These are phyloP conservation scores for Suhomyces wounanorum DNA, from an alignment of 1,139 yeast species.

Conservation along the genomic window DNA sequence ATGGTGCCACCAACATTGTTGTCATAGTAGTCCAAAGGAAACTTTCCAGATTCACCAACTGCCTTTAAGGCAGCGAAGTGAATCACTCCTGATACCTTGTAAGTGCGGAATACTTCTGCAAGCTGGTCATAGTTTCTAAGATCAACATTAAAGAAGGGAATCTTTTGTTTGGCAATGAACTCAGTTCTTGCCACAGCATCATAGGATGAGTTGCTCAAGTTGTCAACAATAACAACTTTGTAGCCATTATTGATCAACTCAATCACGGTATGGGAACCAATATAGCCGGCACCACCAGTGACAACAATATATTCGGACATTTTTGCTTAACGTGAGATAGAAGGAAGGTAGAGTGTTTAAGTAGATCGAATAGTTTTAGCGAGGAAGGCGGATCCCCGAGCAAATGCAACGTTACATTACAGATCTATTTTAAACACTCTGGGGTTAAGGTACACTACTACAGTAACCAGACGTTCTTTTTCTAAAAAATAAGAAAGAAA, in stretches of 20 bases:
- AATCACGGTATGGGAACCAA: slow-evolving; percentile 79
- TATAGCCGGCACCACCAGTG: slow-evolving; percentile 88
- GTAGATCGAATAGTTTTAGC: background rate
- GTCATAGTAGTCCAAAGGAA: slow-evolving; percentile 71
- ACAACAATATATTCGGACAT: slow-evolving; percentile 53
- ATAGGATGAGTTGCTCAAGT: slow-evolving; percentile 64
- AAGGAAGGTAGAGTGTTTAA: background rate
- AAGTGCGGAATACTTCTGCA: slow-evolving; percentile 48
- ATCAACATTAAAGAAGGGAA: slow-evolving; percentile 65
- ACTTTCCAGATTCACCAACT: slow-evolving; percentile 75
- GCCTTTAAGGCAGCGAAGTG: slow-evolving; percentile 90
- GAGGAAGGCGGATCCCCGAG: background rate
- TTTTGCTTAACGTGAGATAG: background rate
- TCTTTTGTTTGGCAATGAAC: slow-evolving; percentile 46
- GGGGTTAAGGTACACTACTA: slow-evolving; percentile 1
- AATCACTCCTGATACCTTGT: slow-evolving; percentile 61
- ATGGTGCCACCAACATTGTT: slow-evolving; percentile 72
- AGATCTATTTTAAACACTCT: background rate
- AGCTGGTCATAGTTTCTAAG: slow-evolving; percentile 53
- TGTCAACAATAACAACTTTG: slow-evolving; percentile 72
- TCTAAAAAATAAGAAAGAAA: no score
- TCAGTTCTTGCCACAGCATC: slow-evolving; percentile 72
- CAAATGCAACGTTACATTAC: slow-evolving; percentile 9
- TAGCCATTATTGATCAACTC: slow-evolving; percentile 66
- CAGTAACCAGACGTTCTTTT: no score